Evolutionary conservation across 1,284 basidiomycete species (phyloP).

Genomic region (Phaffia rhodozyma): DNA sequence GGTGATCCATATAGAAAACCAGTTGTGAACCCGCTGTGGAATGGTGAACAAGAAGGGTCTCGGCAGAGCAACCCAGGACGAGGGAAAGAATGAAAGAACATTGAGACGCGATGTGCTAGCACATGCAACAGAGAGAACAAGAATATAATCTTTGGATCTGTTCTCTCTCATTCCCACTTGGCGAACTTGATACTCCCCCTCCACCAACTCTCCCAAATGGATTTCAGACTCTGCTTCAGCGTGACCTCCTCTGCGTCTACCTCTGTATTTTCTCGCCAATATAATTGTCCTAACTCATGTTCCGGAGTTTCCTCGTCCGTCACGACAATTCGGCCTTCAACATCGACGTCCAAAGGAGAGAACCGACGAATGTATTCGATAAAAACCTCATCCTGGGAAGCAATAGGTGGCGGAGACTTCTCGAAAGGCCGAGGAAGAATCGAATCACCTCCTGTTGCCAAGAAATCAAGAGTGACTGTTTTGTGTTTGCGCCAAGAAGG

Average conservation of each 20-base stretch:
- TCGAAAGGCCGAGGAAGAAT: conserved; percentile 22
- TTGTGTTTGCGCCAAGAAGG: no score
- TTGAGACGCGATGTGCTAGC: background rate
- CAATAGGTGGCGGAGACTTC: conserved; percentile 28
- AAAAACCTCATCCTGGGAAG: conserved; percentile 34
- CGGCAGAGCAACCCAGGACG: background rate
- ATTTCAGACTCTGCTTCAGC: background rate
- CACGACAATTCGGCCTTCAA: conserved; percentile 21
- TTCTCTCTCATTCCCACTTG: background rate
- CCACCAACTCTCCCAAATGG: background rate
- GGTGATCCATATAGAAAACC: no score
- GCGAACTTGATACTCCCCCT: background rate
- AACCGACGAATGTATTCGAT: conserved; percentile 27
- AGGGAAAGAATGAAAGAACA: background rate
- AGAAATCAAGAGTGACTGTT: conserved; percentile 30
- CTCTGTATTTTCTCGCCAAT: background rate
- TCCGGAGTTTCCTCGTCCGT: conserved; percentile 9
- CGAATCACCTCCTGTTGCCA: conserved; percentile 38
- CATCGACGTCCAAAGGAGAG: conserved; percentile 18
- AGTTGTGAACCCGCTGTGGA: background rate
- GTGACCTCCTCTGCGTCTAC: background rate
- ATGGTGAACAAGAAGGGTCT: background rate
- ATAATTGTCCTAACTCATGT: background rate
- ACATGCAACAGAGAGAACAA: no score
- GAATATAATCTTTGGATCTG: background rate